Evolutionary conservation across 495 filamentous ascomycete genomes (phyloP), one percentile per base, ranked within the genome.

Genomic region (Baudoinia panamericana): DNA sequence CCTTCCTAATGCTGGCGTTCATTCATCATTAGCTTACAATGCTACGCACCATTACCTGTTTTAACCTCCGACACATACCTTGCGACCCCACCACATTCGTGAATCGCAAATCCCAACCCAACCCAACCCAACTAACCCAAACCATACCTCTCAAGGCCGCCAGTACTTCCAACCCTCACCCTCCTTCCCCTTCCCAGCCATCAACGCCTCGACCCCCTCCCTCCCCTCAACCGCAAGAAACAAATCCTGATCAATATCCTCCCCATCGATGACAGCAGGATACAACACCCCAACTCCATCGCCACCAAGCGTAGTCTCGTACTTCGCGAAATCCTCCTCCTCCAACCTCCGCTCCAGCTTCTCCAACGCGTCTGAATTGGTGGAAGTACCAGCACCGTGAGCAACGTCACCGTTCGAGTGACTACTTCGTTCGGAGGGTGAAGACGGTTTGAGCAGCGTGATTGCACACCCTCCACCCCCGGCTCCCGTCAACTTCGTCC

Each of bases 381-480:
- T 23, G 31, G 4, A 36, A 8, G 30, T 5, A 7, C 32, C 15
- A 28, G 11, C 39, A 7, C 24, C 33, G 10, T 31, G 50, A 41
- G 36, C 47, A 30, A 21, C 43, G 11, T 54, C 52, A 2, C 43
- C 43, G 32, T 52, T 46, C 5, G 36, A 22, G 7, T 49, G 19
- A 9, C 0, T 4, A 18, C 16, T 36, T 22, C 12, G 55, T 39
- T 32, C 64, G 55, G 32, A 62, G 61, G 27, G n/a, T 3, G 36
- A 30, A 1, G 26, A 0, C 0, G 85, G 83, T 42, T 77, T 82
- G 27, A 96, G 65, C 4, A 97, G 61, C 3, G 87, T 90, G 51
- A 97, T 95, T 1, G 86, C 85, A 58, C 90, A 94, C 1, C 90
- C 90, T 27, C 90, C 90, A 4, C 88, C 90, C 10, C 90, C 90